These are phyloP conservation scores for Pelargonium citronellum DNA, from an alignment of 441 rosid genomes.

Conservation along the genomic window DNA sequence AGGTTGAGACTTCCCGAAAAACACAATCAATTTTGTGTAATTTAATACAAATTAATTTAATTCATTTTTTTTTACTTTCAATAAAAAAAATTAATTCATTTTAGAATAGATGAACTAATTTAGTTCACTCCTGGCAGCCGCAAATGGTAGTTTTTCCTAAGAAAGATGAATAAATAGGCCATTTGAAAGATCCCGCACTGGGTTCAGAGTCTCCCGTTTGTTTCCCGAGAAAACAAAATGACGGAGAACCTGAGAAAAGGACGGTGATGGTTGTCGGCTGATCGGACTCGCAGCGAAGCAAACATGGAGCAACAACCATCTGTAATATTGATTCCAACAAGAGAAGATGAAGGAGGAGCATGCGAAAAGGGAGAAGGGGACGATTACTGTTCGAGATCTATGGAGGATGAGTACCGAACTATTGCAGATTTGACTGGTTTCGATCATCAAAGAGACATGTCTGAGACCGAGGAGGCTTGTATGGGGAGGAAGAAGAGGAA, in stretches of 20 bases:
- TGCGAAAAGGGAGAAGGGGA: not conserved
- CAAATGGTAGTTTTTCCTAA: too few species aligned
- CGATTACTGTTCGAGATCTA: not conserved
- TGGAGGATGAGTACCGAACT: not conserved
- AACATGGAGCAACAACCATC: not conserved
- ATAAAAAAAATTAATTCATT: too few species aligned
- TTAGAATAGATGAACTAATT: too few species aligned
- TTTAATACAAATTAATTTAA: too few species aligned
- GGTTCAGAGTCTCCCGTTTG: too few species aligned
- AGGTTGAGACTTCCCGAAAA: too few species aligned
- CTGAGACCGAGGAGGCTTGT: not conserved
- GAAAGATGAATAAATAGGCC: too few species aligned
- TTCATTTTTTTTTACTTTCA: too few species aligned
- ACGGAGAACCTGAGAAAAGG: not conserved
- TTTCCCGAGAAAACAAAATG: too few species aligned
- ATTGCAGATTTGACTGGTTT: not conserved
- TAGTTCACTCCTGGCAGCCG: too few species aligned
- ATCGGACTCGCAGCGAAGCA: not conserved
- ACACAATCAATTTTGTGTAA: too few species aligned
- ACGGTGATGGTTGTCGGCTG: not conserved
- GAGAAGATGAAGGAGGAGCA: not conserved
- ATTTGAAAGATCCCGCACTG: too few species aligned
- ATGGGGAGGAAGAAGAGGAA: slow-evolving; percentile 3
- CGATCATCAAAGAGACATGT: not conserved
- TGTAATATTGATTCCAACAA: not conserved